Evolutionary conservation across 139 green algal species (phyloP).

Genomic region (Coelastrella sp.): DNA sequence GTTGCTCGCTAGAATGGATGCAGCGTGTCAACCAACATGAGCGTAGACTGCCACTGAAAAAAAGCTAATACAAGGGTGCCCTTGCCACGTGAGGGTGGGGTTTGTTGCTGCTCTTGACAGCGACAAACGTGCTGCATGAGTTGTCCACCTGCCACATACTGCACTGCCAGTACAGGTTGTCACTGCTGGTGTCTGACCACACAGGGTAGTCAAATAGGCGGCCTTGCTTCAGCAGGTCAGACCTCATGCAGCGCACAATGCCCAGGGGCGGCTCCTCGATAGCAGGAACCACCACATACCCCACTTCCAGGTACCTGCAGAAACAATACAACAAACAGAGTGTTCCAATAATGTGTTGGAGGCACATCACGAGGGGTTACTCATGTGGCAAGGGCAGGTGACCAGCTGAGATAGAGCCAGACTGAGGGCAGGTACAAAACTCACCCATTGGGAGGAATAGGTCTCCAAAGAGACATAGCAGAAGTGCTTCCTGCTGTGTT

Average conservation of each 20-base stretch:
- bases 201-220: slow-evolving; percentile 69
- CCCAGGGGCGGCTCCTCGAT: slow-evolving; percentile 70
- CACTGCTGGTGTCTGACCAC: slow-evolving; percentile 69
- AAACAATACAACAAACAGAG: too few relatives aligned
- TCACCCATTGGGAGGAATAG: slow-evolving; percentile 76
- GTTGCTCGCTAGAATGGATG: too few relatives aligned
- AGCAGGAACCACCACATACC: slow-evolving; percentile 77
- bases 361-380: too few relatives aligned
- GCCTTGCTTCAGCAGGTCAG: slow-evolving; percentile 61
- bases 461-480: slow-evolving; percentile 83
- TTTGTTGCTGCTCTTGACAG: slow-evolving; percentile 32
- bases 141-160: slow-evolving; percentile 83
- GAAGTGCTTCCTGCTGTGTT: background rate
- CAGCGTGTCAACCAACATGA: too few relatives aligned
- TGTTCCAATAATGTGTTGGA: too few relatives aligned
- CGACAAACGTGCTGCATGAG: slow-evolving; percentile 35
- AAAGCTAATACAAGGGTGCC: slow-evolving; percentile 12
- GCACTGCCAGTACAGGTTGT: slow-evolving; percentile 80
- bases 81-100: slow-evolving; percentile 20
- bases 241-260: slow-evolving; percentile 72
- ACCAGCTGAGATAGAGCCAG: too few relatives aligned
- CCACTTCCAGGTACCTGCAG: slow-evolving; percentile 63
- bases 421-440: too few relatives aligned
- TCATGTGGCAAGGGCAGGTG: too few relatives aligned
- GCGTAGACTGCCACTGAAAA: too few relatives aligned